These are phyloP conservation scores for Leccinum rimulosum DNA, from an alignment of 768 basidiomycete genomes.

Conservation along the genomic window DNA sequence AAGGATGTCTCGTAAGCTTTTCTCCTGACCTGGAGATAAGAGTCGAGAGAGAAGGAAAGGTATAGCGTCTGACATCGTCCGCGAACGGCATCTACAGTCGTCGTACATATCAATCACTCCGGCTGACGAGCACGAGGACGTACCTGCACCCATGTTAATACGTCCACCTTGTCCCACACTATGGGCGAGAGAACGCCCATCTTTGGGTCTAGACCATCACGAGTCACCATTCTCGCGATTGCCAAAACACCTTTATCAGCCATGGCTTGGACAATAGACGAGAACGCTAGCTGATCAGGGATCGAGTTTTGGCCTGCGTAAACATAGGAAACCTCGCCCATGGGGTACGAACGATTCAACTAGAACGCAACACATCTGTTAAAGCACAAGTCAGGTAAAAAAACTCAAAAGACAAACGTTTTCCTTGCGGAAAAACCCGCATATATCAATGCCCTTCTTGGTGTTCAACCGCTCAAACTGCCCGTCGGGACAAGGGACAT, in stretches of 20 bases:
- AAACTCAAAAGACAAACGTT: slow-evolving; percentile 47
- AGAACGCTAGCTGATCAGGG: slow-evolving; percentile 79
- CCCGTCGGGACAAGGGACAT: slow-evolving; percentile 84
- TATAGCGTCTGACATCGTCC: slow-evolving; percentile 87
- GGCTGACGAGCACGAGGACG: slow-evolving; percentile 11
- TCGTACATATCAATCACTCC: neutral
- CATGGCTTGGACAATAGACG: slow-evolving; percentile 87
- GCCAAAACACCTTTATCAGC: slow-evolving; percentile 58
- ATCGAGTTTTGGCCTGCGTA: slow-evolving; percentile 71
- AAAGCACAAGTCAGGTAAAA: neutral
- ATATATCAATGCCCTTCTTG: slow-evolving; percentile 81
- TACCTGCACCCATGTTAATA: slow-evolving; percentile 82
- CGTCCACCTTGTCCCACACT: slow-evolving; percentile 67
- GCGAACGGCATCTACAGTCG: slow-evolving; percentile 87
- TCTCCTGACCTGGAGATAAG: slow-evolving; percentile 78
- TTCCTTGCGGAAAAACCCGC: slow-evolving; percentile 71
- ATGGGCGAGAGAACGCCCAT: slow-evolving; percentile 77
- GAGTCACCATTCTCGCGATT: slow-evolving; percentile 79
- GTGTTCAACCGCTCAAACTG: slow-evolving; percentile 75
- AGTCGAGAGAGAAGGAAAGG: slow-evolving; percentile 76
- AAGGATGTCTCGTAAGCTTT: slow-evolving; percentile 69
- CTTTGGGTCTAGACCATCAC: slow-evolving; percentile 73
- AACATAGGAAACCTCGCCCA: slow-evolving; percentile 85
- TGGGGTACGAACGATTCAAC: slow-evolving; percentile 79
- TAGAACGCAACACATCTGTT: slow-evolving; percentile 27